Base-by-base conservation (phyloP, 495 filamentous ascomycete genomes). In the Neurospora sp. region DNA sequence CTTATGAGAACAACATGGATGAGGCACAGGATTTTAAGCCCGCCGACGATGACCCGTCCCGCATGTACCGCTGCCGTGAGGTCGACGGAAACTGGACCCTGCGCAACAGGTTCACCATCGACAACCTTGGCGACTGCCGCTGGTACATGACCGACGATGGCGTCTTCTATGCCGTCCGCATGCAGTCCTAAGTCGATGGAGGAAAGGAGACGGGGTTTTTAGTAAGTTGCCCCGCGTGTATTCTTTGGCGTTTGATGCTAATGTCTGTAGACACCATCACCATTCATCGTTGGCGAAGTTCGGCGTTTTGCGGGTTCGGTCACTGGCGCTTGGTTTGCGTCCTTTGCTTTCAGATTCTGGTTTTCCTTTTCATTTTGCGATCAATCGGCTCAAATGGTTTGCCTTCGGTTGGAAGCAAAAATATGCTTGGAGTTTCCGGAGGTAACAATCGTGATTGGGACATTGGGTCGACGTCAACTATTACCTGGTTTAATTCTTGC, bases 1-100 rank as follows among this genome's bases (percentile, higher is more conserved):
- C 84, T n/a, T 69, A 82, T 66, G 76, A 79, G 48, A 84, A 78
- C 77, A 78, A 79, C 71, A 78, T 80, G 37, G 79, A 81, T 70
- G 82, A 85, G 74, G 81, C 84, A 14, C 86, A 87, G 79, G 85
- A 86, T 46, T 85, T 88, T 71, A 84, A 83, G 69, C 87, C 87
- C 0, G 81, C 83, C 5, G 86, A 88, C 72, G 80, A 84, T 38
- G 84, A 88, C 72, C 82, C 84, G 20, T 82, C 79, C 44, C 86
- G 86, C 70, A 80, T 85, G 79, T 88, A 87, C 74, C 84, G 83
- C 80, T 80, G 82, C 66, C 83, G 85, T 14, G 86, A 88, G 74
- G 75, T 83, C 27, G 82, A 87, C 75, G 83, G 83, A 16, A 78
- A 79, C 46, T 88, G 83, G 82, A 79, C 82, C 31, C 77, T 85